Conservation (phyloP, 805 yeast species). For the Hanseniaspora meyeri region DNA sequence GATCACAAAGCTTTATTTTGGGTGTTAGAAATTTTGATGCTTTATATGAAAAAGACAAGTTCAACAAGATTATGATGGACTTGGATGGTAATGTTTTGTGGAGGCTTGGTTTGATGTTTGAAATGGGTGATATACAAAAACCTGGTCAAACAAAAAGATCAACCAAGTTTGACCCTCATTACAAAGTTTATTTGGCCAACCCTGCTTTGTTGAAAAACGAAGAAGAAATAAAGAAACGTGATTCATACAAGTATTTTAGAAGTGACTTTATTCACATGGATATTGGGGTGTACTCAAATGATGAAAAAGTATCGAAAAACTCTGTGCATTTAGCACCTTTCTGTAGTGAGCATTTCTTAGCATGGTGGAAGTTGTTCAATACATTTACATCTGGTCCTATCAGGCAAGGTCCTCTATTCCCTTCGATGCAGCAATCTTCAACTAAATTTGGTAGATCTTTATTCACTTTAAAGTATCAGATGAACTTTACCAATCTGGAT, state of each 20-base stretch:
- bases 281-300: conserved; percentile 27
- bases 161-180: conserved; percentile 45
- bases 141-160: conserved; percentile 35
- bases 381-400: conserved; percentile 71
- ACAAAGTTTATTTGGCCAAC: conserved; percentile 46
- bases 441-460: conserved; percentile 57
- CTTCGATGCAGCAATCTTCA: conserved; percentile 33
- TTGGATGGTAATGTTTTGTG: conserved; percentile 60
- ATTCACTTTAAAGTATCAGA: conserved; percentile 60
- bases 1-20: conserved; percentile 44
- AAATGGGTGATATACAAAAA: conserved; percentile 37
- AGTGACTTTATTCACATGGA: conserved; percentile 53
- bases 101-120: conserved; percentile 65
- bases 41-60: conserved; percentile 16
- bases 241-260: conserved; percentile 49
- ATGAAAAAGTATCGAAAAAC: conserved; percentile 38
- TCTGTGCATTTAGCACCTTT: conserved; percentile 62
- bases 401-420: conserved; percentile 57
- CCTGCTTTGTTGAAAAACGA: conserved; percentile 37
- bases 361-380: conserved; percentile 73
- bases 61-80: conserved; percentile 43
- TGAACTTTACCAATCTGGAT: conserved; percentile 53
- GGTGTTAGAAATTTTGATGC: conserved; percentile 38
- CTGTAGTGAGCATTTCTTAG: conserved; percentile 52
- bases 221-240: conserved; percentile 32